phyloP scores from a whole-genome alignment of 2,329 filamentous ascomycete species.

The Neonectria punicea region DNA sequence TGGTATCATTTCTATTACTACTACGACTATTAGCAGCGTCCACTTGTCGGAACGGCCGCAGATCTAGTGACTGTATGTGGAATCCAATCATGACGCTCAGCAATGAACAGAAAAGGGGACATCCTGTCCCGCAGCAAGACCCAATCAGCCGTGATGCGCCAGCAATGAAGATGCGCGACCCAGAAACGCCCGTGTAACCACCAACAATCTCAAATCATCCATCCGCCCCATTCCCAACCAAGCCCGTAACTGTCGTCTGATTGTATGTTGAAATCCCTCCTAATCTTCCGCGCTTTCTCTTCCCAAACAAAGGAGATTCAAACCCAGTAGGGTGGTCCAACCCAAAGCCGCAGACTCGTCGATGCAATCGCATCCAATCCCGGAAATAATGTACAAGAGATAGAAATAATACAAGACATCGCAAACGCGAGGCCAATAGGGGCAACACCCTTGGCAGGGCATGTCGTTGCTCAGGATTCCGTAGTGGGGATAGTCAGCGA shows the following conservation, averaged over 20 bases:
- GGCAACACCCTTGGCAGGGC: too few species aligned
- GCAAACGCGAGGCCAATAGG: not conserved
- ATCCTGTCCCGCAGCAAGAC: slow-evolving; percentile 28
- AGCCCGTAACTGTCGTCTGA: slow-evolving; percentile 14
- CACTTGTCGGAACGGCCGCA: slow-evolving; percentile 30
- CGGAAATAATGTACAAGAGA: slow-evolving; percentile 35
- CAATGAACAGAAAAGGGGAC: slow-evolving; percentile 27
- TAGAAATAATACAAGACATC: slow-evolving; percentile 39
- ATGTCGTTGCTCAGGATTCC: slow-evolving; percentile 22
- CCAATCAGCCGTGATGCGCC: slow-evolving; percentile 32
- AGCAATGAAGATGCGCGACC: slow-evolving; percentile 29
- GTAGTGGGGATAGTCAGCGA: slow-evolving; percentile 44
- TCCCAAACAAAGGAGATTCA: not conserved
- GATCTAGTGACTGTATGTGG: slow-evolving; percentile 39
- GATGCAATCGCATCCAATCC: slow-evolving; percentile 31
- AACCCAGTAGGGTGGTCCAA: slow-evolving; percentile 15
- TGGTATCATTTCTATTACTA: slow-evolving; percentile 45
- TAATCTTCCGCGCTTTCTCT: slow-evolving; percentile 8
- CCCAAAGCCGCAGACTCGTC: slow-evolving; percentile 20
- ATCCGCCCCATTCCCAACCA: slow-evolving; percentile 19
- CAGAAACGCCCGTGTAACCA: slow-evolving; percentile 22
- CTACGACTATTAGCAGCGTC: slow-evolving; percentile 41
- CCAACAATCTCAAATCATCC: slow-evolving; percentile 12
- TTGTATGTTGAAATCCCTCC: slow-evolving; percentile 18
- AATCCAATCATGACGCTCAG: slow-evolving; percentile 39